Conservation (phyloP, 805 yeast species). For the Candida tallmaniae region DNA sequence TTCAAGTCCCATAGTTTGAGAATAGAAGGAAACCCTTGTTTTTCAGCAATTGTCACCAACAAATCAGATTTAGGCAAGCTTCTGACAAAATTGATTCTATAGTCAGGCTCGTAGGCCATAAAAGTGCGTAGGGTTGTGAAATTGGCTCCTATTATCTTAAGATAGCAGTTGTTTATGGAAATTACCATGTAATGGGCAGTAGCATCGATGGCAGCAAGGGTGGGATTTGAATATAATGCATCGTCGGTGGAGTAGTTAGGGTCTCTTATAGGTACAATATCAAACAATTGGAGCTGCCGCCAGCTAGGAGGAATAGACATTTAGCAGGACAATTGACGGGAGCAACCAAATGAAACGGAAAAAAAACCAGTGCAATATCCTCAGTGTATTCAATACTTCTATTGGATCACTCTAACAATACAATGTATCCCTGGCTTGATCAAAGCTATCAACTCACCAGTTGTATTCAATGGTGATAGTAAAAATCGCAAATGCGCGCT, state of each 20-base stretch:
- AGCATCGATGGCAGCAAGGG: conserved; percentile 60
- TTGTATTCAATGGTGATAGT: not conserved
- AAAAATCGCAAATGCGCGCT: not conserved
- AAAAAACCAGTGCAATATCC: too few species aligned
- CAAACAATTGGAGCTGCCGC: conserved; percentile 84
- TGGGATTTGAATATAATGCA: conserved; percentile 76
- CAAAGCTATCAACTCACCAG: too few species aligned
- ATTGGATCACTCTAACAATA: too few species aligned
- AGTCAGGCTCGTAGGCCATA: conserved; percentile 60
- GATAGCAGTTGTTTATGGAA: conserved; percentile 47
- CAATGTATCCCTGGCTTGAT: too few species aligned
- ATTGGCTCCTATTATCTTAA: conserved; percentile 54
- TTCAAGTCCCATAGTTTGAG: conserved; percentile 72
- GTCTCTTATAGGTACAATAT: conserved; percentile 76
- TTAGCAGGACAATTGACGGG: too few species aligned
- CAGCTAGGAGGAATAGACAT: conserved; percentile 14
- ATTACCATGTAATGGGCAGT: conserved; percentile 54
- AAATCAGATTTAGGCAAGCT: conserved; percentile 45
- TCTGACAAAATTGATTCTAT: conserved; percentile 56
- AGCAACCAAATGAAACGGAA: too few species aligned
- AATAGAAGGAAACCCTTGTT: conserved; percentile 63
- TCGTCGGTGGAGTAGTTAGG: conserved; percentile 61
- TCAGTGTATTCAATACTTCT: too few species aligned
- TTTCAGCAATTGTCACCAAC: conserved; percentile 70
- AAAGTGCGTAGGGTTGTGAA: conserved; percentile 49